A percentile compares a stretch with the other conserved stretches of the same genome.
phyloP scores from a whole-genome alignment of 2,329 filamentous ascomycete species.

The Monosporascus ibericus region DNA sequence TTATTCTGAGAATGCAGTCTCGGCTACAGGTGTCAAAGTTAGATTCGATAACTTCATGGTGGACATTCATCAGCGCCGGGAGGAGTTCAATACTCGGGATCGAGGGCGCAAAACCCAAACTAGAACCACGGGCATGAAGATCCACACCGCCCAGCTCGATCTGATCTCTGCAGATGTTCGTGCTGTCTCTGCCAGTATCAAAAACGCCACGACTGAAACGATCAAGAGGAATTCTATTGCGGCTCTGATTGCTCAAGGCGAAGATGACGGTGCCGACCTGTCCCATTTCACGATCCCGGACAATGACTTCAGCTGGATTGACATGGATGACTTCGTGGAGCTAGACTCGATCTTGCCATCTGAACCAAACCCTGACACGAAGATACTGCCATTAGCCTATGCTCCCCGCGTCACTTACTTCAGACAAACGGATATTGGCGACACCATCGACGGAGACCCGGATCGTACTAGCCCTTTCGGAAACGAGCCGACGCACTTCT shows the following conservation, averaged over 20 bases:
- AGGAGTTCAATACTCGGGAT: constrained; percentile 80
- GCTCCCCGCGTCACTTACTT: constrained; percentile 97
- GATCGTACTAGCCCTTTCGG: constrained; percentile 85
- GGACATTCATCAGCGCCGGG: constrained; percentile 87
- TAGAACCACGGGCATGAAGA: constrained; percentile 87
- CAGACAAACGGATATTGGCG: constrained; percentile 87
- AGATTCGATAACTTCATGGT: constrained; percentile 96
- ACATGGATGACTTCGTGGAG: constrained; percentile 99
- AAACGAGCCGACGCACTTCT: constrained; percentile 86
- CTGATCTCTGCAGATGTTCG: constrained; percentile 86
- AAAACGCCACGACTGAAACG: constrained; percentile 70
- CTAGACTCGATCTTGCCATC: constrained; percentile 92
- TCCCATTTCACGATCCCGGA: constrained; percentile 94
- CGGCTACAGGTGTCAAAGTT: constrained; percentile 93
- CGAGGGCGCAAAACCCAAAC: constrained; percentile 70
- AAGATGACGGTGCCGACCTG: constrained; percentile 59
- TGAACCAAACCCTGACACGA: constrained; percentile 84
- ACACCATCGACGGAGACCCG: constrained; percentile 71
- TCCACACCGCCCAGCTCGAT: constrained; percentile 90
- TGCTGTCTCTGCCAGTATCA: constrained; percentile 86
- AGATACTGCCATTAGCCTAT: constrained; percentile 86
- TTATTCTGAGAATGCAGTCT: constrained; percentile 67
- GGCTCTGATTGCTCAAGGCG: constrained; percentile 45
- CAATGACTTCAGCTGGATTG: constrained; percentile 92
- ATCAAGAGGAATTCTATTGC: constrained; percentile 56